These are phyloP conservation scores for rapeseed (Brassica napus) DNA, from an alignment of 345 rosid species.

Conservation along the genomic window DNA sequence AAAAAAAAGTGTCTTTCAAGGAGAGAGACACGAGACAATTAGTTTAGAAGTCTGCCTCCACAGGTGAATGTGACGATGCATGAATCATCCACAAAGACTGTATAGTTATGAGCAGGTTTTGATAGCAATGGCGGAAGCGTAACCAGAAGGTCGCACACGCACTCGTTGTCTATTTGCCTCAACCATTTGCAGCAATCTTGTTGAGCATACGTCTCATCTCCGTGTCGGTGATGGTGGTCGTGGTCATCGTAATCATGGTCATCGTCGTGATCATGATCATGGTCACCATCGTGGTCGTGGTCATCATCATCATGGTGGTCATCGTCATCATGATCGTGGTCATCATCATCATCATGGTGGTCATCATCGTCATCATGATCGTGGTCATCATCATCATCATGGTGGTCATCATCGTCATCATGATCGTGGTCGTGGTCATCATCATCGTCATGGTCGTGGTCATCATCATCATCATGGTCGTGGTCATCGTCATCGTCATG, in stretches of 20 bases:
- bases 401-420: not conserved
- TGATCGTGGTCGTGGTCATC: not conserved
- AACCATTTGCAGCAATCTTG: conserved; percentile 80
- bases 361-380: conserved; percentile 3
- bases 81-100: conserved; percentile 48
- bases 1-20: not conserved
- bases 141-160: conserved; percentile 76
- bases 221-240: conserved; percentile 5
- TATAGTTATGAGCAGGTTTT: conserved; percentile 60
- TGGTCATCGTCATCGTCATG: not conserved
- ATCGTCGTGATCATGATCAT: not conserved
- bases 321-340: not conserved
- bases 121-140: conserved; percentile 74
- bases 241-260: not conserved
- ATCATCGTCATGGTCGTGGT: not conserved
- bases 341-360: not conserved
- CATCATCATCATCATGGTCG: not conserved
- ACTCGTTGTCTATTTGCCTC: conserved; percentile 59
- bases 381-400: not conserved
- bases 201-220: conserved; percentile 38
- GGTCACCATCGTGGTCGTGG: not conserved
- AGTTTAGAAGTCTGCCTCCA: conserved; percentile 45
- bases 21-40: conserved; percentile 3
- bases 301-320: not conserved
- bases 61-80: conserved; percentile 66